These are phyloP conservation scores for Vaccinium corymbosum DNA, from an alignment of 148 eudicot genomes.

Conservation along the genomic window DNA sequence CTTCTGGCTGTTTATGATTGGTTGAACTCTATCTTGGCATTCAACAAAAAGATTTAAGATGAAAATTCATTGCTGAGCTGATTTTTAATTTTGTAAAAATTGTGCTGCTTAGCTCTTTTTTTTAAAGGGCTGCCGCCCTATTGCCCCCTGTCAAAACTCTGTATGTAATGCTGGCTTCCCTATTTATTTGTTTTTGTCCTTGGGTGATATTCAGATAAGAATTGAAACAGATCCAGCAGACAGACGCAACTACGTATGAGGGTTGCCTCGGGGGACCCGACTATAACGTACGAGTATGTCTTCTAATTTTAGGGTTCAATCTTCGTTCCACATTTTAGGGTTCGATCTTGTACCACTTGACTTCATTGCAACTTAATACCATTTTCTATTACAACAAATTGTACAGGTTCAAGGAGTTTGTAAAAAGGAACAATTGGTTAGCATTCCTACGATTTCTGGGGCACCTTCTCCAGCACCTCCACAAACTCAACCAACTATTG, in stretches of 20 bases:
- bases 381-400: background rate
- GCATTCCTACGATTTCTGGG: slow-evolving; percentile 51
- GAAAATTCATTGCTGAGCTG: background rate
- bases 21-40: background rate
- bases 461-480: slow-evolving; percentile 39
- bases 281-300: slow-evolving; percentile 79
- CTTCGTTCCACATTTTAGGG: no score
- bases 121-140: background rate
- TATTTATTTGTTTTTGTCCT: background rate
- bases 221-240: slow-evolving; percentile 99
- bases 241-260: slow-evolving; percentile 93
- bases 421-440: slow-evolving; percentile 73
- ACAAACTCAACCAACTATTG: slow-evolving; percentile 33
- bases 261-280: slow-evolving; percentile 91
- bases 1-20: background rate
- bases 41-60: background rate
- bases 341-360: background rate
- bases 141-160: background rate
- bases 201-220: slow-evolving; percentile 51
- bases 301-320: background rate
- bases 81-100: background rate
- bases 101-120: background rate
- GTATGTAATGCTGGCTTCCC: background rate
- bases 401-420: slow-evolving; percentile 74
- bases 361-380: background rate